Conservation (phyloP, 2,329 filamentous ascomycete species). For the Ilyonectria mors-panacis region DNA sequence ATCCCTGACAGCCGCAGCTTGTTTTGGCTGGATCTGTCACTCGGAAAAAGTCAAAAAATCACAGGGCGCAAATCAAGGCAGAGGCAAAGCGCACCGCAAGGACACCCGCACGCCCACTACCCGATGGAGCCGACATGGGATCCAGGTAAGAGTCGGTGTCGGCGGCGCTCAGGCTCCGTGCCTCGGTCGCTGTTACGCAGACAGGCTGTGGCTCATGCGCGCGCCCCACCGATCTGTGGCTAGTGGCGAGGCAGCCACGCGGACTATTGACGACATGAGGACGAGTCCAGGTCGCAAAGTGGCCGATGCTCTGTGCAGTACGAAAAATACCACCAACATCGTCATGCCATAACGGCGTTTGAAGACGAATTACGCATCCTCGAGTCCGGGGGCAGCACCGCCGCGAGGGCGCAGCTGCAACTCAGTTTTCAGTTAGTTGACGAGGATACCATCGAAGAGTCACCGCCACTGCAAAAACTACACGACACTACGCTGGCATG, state of each 20-base stretch:
- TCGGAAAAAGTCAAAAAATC: not conserved
- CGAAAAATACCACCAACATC: slow-evolving; percentile 8
- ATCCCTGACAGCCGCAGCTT: slow-evolving; percentile 20
- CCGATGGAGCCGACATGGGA: not conserved
- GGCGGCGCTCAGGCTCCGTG: slow-evolving; percentile 12
- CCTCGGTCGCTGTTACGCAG: slow-evolving; percentile 23
- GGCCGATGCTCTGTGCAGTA: slow-evolving; percentile 5
- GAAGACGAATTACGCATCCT: not conserved
- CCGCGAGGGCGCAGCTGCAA: slow-evolving; percentile 14
- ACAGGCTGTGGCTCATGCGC: slow-evolving; percentile 23
- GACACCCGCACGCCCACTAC: not conserved
- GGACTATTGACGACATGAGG: slow-evolving; percentile 24
- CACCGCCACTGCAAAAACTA: slow-evolving; percentile 6
- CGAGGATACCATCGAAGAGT: not conserved
- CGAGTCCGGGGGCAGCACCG: slow-evolving; percentile 10
- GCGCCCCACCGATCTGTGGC: slow-evolving; percentile 15
- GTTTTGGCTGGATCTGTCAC: slow-evolving; percentile 6
- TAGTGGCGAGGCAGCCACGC: slow-evolving; percentile 23
- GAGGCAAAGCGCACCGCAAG: not conserved
- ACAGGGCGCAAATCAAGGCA: not conserved
- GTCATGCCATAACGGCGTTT: not conserved
- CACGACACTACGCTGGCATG: not conserved
- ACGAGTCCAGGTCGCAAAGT: slow-evolving; percentile 15
- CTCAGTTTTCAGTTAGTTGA: not conserved
- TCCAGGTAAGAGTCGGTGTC: slow-evolving; percentile 1